Evolutionary conservation across 352 stramenopile genomes (phyloP), one percentile per base, ranked within the genome.

Genomic region (Saprolegnia diclina): DNA sequence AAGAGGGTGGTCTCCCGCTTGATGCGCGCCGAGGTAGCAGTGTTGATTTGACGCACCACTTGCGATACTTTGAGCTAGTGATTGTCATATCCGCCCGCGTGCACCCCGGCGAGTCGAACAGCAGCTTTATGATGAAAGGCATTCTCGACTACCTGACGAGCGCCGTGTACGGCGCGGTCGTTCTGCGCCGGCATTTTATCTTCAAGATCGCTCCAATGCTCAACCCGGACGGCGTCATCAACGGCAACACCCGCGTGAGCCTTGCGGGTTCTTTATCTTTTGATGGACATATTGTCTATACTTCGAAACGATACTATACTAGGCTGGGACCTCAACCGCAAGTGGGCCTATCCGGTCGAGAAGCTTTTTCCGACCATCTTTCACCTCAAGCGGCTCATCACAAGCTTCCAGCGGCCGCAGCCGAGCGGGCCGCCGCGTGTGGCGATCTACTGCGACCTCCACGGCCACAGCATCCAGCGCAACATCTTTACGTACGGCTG

Each of bases 131-230:
- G 77, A 96, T 97, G 86, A 83, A 97, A 57, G 91, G 91, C n/a
- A 87, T 97, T 74, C 67, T 97, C n/a, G 78, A 94, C 52, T 96
- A 94, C 71, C 76, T 97, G 32, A 93, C 86, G 4, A 78, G 85
- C 0, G n/a, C 76, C 0, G 82, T 77, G 10, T 79, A 71, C 6
- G 87, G 78, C 1, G 90, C 91, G 0, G 70, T 71, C 2, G 67
- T 92, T 13, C 74, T 97, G 10, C 83, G 90, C 4, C 76, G 79
- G 35, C 69, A 90, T 57, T 96, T 96, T 29, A 71, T 96, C 18
- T 96, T 97, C 71, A 95, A 96, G 72, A 54, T 97, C 21, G 85
- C 96, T 7, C 91, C 91, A 5, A 97, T 97, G 91, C 83, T 97
- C 44, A 97, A 97, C 53, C 88, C 88, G 0, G 91, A 97, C 68